Base-by-base conservation (phyloP, 257 asterid genomes). In the Capsicum pubescens region DNA sequence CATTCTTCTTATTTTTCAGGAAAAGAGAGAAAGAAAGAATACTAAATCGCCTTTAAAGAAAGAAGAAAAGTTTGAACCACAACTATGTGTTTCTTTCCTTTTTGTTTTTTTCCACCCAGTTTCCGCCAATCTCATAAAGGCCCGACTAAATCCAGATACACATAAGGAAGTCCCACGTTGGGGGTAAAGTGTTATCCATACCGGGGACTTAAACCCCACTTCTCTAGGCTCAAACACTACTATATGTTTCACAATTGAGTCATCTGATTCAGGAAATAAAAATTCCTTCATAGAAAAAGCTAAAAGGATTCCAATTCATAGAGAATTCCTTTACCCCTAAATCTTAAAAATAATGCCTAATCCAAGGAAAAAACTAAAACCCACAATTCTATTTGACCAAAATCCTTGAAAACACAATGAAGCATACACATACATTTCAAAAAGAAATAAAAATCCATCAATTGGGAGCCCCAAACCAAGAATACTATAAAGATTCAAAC, bases 1-100 rank as follows among this genome's bases (percentile, higher is more conserved):
- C 0, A 50, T 21, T 74, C 61, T 50, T 46, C 10, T 6, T 48
- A 42, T 48, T 74, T 74, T 74, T 13, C 61, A 10, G 80, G 59
- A 72, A 48, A 46, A n/a, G 32, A 16, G 79, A n/a, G 12, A 72
- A 72, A 21, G n/a, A 72, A 39, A 72, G 58, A 58, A 72, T 48
- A 39, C 14, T 8, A 17, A 68, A 68, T 68, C 77, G 39, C 32
- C 77, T 69, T 71, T 71, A 71, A 12, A 48, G 39, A 46, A 71
- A 46, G 19, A 14, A n/a, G n/a, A 9, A n/a, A 71, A 74, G 21
- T 74, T n/a, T 74, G 42, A 48, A 72, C 39, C 78, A 69, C 55
- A 12, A 67, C 50, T 3, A 8, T 39, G 12, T 39, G 14, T 69
- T 69, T 15, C 26, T 69, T 9, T 36, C 5, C 32, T 26, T 26